These are phyloP conservation scores for Pseudonitzschia multiseries DNA, from an alignment of 108 stramenopile species.

Conservation along the genomic window DNA sequence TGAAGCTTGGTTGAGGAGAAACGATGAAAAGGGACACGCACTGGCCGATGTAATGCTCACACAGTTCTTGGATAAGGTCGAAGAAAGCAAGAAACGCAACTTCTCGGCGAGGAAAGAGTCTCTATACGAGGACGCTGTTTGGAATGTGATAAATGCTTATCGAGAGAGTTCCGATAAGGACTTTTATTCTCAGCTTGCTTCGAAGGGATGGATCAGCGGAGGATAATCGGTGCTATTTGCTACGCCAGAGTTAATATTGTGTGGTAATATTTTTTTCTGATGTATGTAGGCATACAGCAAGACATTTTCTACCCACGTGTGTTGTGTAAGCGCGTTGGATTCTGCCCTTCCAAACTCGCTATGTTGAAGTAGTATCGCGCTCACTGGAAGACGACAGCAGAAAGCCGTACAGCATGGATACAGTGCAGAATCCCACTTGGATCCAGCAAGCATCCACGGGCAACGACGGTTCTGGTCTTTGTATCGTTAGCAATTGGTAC, in stretches of 20 bases:
- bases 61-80: constrained; percentile 24
- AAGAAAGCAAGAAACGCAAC: constrained; percentile 14
- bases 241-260: not conserved
- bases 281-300: not conserved
- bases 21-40: constrained; percentile 29
- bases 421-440: constrained; percentile 13
- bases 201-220: not conserved
- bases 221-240: not conserved
- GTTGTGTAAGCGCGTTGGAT: not conserved
- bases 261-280: not conserved
- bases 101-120: not conserved
- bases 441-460: constrained; percentile 1
- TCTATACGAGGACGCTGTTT: constrained; percentile 26
- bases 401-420: constrained; percentile 24
- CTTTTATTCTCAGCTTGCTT: not conserved
- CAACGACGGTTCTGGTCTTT: constrained; percentile 3
- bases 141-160: constrained; percentile 32
- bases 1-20: constrained; percentile 27
- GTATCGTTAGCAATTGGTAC: not conserved
- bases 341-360: not conserved
- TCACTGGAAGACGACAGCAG: not conserved
- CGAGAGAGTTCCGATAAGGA: constrained; percentile 13
- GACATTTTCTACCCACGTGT: not conserved
- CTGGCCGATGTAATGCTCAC: constrained; percentile 27
- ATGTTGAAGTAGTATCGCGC: not conserved